Evolutionary conservation across 169 alveolate genomes (phyloP).

Genomic region (Plasmodium coatneyi): DNA sequence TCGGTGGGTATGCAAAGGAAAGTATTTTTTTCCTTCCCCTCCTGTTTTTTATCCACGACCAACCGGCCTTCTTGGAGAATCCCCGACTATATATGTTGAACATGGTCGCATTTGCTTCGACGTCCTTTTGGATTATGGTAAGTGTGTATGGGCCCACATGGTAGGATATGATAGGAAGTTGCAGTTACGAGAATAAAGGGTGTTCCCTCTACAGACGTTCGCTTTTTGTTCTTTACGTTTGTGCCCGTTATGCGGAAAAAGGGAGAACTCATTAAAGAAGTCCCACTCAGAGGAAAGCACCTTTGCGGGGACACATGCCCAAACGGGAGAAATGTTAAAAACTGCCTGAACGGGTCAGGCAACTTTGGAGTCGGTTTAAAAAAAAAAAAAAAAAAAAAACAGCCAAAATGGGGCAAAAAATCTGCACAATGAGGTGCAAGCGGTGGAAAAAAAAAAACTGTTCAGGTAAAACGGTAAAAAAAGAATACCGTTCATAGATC

Average conservation of each 20-base stretch:
- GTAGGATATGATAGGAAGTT: neutral
- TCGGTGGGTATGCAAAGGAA: slow-evolving; percentile 68
- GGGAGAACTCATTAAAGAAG: neutral
- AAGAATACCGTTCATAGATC: neutral
- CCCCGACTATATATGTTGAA: slow-evolving; percentile 41
- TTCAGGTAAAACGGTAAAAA: neutral
- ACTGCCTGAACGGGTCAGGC: neutral
- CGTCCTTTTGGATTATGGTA: neutral
- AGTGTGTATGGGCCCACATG: neutral
- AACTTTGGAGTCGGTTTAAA: neutral
- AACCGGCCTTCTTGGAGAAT: slow-evolving; percentile 75
- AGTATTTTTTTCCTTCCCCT: slow-evolving; percentile 74
- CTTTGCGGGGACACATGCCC: neutral
- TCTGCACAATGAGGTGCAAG: neutral
- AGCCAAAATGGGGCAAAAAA: neutral
- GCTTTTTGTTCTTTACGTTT: neutral
- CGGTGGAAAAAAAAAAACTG: neutral
- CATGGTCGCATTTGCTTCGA: slow-evolving; percentile 6
- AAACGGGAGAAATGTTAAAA: neutral
- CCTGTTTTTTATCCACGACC: slow-evolving; percentile 76
- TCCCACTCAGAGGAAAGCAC: neutral
- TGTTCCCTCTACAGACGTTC: neutral
- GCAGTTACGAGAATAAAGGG: neutral
- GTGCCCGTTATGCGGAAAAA: neutral
- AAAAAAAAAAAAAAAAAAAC: neutral